Evolutionary conservation across 495 filamentous ascomycete genomes (phyloP).

Genomic region (Neurospora discreta): DNA sequence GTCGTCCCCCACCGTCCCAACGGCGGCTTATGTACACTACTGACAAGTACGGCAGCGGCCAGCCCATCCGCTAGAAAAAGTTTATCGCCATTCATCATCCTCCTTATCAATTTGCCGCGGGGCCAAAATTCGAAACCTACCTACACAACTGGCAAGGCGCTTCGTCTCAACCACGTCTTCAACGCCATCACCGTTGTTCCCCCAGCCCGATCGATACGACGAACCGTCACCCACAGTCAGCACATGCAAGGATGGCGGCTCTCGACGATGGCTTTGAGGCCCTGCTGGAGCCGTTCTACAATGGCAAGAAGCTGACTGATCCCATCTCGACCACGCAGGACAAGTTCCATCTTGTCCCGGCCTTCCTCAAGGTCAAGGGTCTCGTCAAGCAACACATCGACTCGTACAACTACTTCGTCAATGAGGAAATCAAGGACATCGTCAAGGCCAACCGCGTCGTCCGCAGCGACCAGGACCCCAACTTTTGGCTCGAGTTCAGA

Average conservation of each 20-base stretch:
- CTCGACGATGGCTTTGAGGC: conserved; percentile 63
- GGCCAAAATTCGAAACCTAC: neutral
- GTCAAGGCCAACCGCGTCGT: conserved; percentile 78
- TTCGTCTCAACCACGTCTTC: neutral
- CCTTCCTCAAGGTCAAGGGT: conserved; percentile 91
- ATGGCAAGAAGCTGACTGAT: conserved; percentile 84
- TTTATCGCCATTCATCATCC: neutral
- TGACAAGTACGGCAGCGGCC: neutral
- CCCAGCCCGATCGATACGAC: neutral
- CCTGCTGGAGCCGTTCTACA: conserved; percentile 89
- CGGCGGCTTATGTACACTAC: neutral
- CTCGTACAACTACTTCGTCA: conserved; percentile 95
- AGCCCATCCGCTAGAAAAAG: neutral
- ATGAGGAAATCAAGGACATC: conserved; percentile 92
- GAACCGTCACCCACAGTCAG: neutral
- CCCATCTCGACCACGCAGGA: conserved; percentile 85
- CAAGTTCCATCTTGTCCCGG: conserved; percentile 93
- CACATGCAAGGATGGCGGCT: conserved; percentile 27
- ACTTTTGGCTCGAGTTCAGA: conserved; percentile 80
- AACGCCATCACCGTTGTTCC: neutral
- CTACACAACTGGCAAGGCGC: neutral
- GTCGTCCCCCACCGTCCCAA: neutral
- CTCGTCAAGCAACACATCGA: conserved; percentile 64
- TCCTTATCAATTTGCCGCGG: neutral
- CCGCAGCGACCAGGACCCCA: conserved; percentile 75